Percentiles rank a stretch among this genome's conserved stretches.
phyloP scores from a whole-genome alignment of 768 basidiomycete species.

The Leccinum uliginosum region DNA sequence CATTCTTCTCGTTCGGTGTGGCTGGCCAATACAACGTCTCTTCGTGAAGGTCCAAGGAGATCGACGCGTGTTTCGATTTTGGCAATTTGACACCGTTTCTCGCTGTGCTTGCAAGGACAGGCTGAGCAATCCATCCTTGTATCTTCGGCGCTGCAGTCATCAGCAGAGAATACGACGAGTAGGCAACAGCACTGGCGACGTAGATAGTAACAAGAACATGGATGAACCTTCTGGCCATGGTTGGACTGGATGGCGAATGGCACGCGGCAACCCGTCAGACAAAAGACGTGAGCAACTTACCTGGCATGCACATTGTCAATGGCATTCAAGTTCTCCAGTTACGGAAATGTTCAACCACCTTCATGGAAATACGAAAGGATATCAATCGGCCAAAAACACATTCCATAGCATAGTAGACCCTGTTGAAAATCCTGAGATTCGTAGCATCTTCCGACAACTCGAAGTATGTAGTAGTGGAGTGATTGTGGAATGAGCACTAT shows the following conservation, averaged over 20 bases:
- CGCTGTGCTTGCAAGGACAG: not conserved
- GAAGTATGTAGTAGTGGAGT: not conserved
- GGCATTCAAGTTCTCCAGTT: constrained; percentile 11
- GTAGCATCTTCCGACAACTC: not conserved
- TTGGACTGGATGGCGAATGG: constrained; percentile 1
- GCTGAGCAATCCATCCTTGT: constrained; percentile 4
- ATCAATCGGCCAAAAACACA: not conserved
- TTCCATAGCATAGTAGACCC: not conserved
- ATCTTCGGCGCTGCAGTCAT: constrained; percentile 8
- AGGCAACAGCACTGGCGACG: constrained; percentile 25
- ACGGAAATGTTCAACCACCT: not conserved
- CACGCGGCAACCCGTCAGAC: not conserved
- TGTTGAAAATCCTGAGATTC: not conserved
- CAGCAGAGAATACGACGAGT: constrained; percentile 27
- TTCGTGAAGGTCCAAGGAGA: constrained; percentile 6
- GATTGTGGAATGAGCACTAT: not conserved
- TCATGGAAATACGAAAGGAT: not conserved
- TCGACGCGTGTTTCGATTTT: not conserved
- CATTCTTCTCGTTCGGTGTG: not conserved
- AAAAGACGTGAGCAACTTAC: not conserved
- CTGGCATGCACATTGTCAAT: constrained; percentile 10
- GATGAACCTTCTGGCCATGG: constrained; percentile 11
- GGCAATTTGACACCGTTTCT: not conserved
- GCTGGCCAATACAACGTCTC: constrained; percentile 23
- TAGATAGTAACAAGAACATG: constrained; percentile 21